These are phyloP conservation scores for Aspergillus hortae DNA, from an alignment of 2,329 filamentous ascomycete species.

Conservation along the genomic window DNA sequence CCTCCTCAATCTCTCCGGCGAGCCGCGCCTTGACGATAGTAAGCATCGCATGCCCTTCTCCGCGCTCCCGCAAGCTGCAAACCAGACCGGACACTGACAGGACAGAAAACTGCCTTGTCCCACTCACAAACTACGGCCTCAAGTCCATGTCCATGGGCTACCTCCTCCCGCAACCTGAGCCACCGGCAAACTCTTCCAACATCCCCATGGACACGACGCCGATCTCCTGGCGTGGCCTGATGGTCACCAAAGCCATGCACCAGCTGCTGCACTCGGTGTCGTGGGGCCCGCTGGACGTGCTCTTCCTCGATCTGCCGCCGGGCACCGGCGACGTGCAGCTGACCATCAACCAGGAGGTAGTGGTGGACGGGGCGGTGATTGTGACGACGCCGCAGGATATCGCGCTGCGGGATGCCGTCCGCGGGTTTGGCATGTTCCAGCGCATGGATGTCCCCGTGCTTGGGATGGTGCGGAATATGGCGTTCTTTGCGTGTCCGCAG, in stretches of 20 bases:
- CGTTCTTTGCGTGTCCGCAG: slow-evolving; percentile 73
- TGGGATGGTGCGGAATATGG: slow-evolving; percentile 92
- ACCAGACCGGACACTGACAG: neutral
- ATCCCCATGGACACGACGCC: slow-evolving; percentile 56
- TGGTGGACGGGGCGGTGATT: slow-evolving; percentile 79
- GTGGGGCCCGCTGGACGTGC: slow-evolving; percentile 83
- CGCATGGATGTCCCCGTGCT: slow-evolving; percentile 74
- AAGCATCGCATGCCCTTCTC: slow-evolving; percentile 30
- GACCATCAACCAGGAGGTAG: slow-evolving; percentile 91
- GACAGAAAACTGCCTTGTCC: slow-evolving; percentile 61
- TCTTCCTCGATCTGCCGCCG: slow-evolving; percentile 87
- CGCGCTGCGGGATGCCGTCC: slow-evolving; percentile 84
- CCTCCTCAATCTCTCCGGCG: slow-evolving; percentile 74
- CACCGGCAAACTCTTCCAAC: neutral
- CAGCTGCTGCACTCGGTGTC: slow-evolving; percentile 93
- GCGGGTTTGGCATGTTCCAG: slow-evolving; percentile 89
- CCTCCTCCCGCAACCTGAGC: slow-evolving; percentile 12
- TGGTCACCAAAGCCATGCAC: slow-evolving; percentile 97
- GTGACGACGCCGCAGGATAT: slow-evolving; percentile 93
- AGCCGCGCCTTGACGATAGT: slow-evolving; percentile 73
- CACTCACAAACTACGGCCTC: slow-evolving; percentile 88
- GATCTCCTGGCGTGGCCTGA: slow-evolving; percentile 91
- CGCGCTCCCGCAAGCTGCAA: neutral
- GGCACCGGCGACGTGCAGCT: slow-evolving; percentile 95
- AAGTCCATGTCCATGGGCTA: slow-evolving; percentile 97